Conservation (phyloP, 2,329 filamentous ascomycete species). For the Epichloe aotearoae region DNA sequence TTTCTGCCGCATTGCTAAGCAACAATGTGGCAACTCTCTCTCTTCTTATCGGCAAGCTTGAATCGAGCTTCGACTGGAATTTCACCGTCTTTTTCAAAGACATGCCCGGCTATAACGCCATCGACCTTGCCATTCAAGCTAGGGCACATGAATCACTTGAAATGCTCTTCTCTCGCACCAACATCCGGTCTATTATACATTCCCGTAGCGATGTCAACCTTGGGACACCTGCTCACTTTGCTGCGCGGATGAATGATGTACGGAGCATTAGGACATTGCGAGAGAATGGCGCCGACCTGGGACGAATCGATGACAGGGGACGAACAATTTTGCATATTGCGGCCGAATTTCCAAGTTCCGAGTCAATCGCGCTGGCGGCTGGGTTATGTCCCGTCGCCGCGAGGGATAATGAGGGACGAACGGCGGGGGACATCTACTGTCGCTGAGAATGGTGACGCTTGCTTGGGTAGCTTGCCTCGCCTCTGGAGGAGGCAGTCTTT, state of each 20-base stretch:
- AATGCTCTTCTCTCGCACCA: background rate
- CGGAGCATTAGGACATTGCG: background rate
- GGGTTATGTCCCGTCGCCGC: background rate
- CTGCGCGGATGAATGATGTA: background rate
- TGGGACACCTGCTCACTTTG: slow-evolving; percentile 1
- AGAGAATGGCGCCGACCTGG: background rate
- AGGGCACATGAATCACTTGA: background rate
- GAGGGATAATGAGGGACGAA: background rate
- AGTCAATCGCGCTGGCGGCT: background rate
- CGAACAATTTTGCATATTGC: background rate
- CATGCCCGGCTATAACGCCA: background rate
- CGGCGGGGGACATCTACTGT: background rate
- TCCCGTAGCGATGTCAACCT: background rate
- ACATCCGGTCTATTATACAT: background rate
- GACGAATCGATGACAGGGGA: background rate
- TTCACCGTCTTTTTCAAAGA: background rate
- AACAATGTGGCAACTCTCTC: background rate
- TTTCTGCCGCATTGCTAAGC: background rate
- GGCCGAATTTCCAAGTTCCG: background rate
- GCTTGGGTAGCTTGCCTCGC: too few species aligned
- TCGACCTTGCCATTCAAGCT: background rate
- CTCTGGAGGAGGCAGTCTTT: too few species aligned
- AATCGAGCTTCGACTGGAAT: background rate
- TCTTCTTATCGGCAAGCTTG: background rate
- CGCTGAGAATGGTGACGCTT: too few species aligned